Evolutionary conservation across 805 yeast genomes (phyloP), one percentile per base, ranked within the genome.

Genomic region (Saturnispora ahearnii): DNA sequence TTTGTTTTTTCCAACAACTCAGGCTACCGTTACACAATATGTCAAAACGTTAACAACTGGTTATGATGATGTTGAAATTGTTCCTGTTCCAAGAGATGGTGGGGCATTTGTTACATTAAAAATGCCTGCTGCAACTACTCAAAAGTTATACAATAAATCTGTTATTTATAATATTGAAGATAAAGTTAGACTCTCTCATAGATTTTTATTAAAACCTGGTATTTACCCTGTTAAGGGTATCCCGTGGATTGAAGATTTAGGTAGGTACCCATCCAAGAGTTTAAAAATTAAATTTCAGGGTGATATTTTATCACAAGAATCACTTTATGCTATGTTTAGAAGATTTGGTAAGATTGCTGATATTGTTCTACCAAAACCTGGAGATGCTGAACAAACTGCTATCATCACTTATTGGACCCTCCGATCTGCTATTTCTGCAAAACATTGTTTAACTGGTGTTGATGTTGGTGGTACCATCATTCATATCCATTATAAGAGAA

Each of bases 181-280:
- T 15, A 54, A 54, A 37, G 46, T 47, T 28, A 43, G 38, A 7
- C 44, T 41, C 45, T 44, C 42, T 10, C 57, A 54, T 41, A 51
- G 57, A 41, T 71, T 70, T 48, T 57, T 79, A n/a, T 64, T 76
- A 2, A 69, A 66, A 50, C 84, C 83, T 2, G 68, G 70, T 52
- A 83, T 76, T 48, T 82, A 73, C 59, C 81, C 85, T 0, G 97
- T 93, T 1, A 82, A 84, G 57, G 99, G 99, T 53, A 72, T 77
- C 1, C 99, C 99, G 0, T 91, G 97, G 96, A 84, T 93, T 53
- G 98, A 91, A 67, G 99, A 93, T 62, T 71, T 93, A 63, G 77
- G 87, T 57, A 69, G 96, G 53, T 77, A 74, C 55, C 95, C 96
- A 8, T 79, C 84, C 48, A 67, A 73, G 8, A 71, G 72, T 12